phyloP scores from a whole-genome alignment of 2,329 filamentous ascomycete species.

The Talaromyces rugulosus region DNA sequence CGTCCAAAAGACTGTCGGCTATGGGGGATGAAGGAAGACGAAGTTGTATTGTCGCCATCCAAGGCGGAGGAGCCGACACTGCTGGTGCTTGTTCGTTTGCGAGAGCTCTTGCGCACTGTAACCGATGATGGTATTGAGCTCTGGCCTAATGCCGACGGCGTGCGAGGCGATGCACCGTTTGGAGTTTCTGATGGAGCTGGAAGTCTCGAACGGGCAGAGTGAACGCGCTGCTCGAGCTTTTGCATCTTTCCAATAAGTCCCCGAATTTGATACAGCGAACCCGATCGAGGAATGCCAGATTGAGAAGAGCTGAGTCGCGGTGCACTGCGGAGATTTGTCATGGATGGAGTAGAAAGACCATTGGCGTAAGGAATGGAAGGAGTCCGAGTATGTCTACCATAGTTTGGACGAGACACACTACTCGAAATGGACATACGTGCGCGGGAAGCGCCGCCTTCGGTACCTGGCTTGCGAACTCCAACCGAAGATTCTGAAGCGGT shows the following conservation, averaged over 20 bases:
- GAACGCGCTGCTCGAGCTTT: constrained; percentile 87
- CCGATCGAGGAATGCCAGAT: constrained; percentile 53
- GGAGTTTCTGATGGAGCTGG: constrained; percentile 76
- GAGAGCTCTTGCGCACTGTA: constrained; percentile 48
- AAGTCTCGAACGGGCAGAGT: constrained; percentile 85
- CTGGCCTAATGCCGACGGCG: constrained; percentile 45
- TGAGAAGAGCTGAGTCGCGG: constrained; percentile 18
- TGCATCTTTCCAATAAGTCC: constrained; percentile 96
- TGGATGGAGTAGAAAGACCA: constrained; percentile 44
- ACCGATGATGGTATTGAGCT: constrained; percentile 52
- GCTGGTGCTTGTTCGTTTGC: constrained; percentile 40
- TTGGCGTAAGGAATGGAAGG: constrained; percentile 54
- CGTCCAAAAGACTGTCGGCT: constrained; percentile 48
- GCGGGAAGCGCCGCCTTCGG: constrained; percentile 46
- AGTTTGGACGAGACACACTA: constrained; percentile 51
- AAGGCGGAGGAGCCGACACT: constrained; percentile 36
- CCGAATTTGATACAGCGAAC: constrained; percentile 87
- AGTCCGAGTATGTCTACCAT: constrained; percentile 50
- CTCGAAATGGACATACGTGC: constrained; percentile 45
- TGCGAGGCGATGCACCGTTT: constrained; percentile 66
- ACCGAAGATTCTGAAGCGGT: constrained; percentile 83
- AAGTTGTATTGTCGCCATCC: constrained; percentile 28
- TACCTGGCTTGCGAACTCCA: constrained; percentile 51
- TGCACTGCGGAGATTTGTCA: constrained; percentile 34
- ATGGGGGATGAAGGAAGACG: constrained; percentile 30